phyloP scores from a whole-genome alignment of 2,329 filamentous ascomycete genomes.

The Xylaria sp. region DNA sequence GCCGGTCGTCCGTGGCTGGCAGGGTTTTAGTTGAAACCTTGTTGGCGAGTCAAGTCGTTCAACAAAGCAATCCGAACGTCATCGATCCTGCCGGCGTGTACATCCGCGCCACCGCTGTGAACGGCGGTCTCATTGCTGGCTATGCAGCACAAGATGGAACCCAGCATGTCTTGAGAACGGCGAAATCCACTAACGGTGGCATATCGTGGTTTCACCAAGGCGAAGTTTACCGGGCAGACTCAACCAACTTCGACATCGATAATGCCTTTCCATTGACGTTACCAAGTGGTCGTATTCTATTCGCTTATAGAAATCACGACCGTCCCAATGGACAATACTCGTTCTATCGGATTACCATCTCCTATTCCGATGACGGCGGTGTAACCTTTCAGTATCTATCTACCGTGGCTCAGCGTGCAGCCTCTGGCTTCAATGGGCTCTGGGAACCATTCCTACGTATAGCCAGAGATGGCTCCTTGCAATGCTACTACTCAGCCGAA shows the following conservation, averaged over 20 bases:
- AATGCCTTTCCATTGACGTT: slow-evolving; percentile 51
- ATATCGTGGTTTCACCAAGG: slow-evolving; percentile 46
- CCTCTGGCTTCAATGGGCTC: slow-evolving; percentile 49
- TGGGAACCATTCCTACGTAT: slow-evolving; percentile 60
- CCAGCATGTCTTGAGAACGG: slow-evolving; percentile 43
- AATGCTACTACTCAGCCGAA: slow-evolving; percentile 58
- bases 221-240: slow-evolving; percentile 42
- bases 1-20: slow-evolving; percentile 16
- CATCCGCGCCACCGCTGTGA: slow-evolving; percentile 45
- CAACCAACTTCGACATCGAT: slow-evolving; percentile 46
- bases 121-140: slow-evolving; percentile 46
- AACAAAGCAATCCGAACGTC: slow-evolving; percentile 39
- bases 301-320: slow-evolving; percentile 53
- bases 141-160: slow-evolving; percentile 44
- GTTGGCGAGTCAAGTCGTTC: slow-evolving; percentile 41
- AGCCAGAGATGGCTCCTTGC: slow-evolving; percentile 52
- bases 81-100: slow-evolving; percentile 47
- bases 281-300: slow-evolving; percentile 50
- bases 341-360: slow-evolving; percentile 56
- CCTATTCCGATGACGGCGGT: slow-evolving; percentile 55
- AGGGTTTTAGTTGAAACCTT: slow-evolving; percentile 32
- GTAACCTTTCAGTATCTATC: slow-evolving; percentile 51
- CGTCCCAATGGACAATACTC: slow-evolving; percentile 42
- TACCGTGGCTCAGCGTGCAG: slow-evolving; percentile 44
- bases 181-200: slow-evolving; percentile 45